These are phyloP conservation scores for Inga laurina DNA, from an alignment of 306 rosid species.

Conservation along the genomic window DNA sequence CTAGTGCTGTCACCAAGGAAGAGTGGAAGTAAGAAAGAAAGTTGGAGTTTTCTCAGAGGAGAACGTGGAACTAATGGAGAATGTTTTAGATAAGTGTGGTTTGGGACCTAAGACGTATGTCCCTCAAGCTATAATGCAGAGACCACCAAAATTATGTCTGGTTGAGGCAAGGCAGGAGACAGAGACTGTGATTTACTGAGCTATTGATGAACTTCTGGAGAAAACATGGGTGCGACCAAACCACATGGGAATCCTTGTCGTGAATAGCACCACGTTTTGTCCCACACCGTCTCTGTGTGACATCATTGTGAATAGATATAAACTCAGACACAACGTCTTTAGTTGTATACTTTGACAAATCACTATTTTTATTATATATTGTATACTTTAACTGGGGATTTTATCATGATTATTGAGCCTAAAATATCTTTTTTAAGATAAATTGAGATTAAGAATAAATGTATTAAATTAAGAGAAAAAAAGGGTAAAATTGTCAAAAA, in stretches of 20 bases:
- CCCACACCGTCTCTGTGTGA: conserved; percentile 21
- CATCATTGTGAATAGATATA: conserved; percentile 22
- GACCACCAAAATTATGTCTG: conserved; percentile 2
- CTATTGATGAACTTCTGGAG: conserved; percentile 30
- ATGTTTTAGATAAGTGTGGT: conserved; percentile 13
- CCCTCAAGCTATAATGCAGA: neutral
- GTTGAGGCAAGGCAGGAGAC: conserved; percentile 22
- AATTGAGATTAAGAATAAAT: too few relatives aligned
- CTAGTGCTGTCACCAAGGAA: conserved; percentile 2
- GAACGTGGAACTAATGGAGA: conserved; percentile 3
- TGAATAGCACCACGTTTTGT: conserved; percentile 5
- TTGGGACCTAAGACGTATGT: conserved; percentile 29
- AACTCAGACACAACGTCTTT: conserved; percentile 6
- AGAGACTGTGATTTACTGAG: conserved; percentile 7
- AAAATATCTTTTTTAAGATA: too few relatives aligned
- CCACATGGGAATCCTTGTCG: conserved; percentile 28
- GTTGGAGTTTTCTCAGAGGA: conserved; percentile 6
- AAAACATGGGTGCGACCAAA: conserved; percentile 25
- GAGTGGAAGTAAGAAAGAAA: neutral
- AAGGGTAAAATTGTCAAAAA: too few relatives aligned
- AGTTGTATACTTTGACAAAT: too few relatives aligned
- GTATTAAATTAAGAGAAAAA: too few relatives aligned
- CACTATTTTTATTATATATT: too few relatives aligned
- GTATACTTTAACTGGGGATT: too few relatives aligned
- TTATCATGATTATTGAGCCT: too few relatives aligned